Percentiles rank a stretch among this genome's conserved stretches.
phyloP scores from a whole-genome alignment of 805 yeast genomes.

The Jamesozyma rosinii region DNA sequence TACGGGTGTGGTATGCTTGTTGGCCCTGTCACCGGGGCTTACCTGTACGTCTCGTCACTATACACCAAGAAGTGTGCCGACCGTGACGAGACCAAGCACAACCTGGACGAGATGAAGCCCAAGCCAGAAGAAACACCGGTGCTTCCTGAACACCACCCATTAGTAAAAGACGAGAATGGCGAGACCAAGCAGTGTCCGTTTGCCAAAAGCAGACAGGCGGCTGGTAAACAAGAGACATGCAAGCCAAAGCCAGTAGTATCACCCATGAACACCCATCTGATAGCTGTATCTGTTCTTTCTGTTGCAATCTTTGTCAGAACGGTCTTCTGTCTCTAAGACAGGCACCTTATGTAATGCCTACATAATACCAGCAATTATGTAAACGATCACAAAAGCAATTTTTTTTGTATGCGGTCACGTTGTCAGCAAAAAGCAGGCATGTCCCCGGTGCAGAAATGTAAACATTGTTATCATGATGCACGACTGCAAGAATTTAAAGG shows the following conservation, averaged over 20 bases:
- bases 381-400: too few relatives aligned
- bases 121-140: not conserved
- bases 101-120: not conserved
- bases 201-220: conserved; percentile 1
- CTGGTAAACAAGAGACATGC: not conserved
- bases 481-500: too few relatives aligned
- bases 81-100: not conserved
- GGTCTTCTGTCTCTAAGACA: not conserved
- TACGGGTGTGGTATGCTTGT: conserved; percentile 8
- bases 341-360: too few relatives aligned
- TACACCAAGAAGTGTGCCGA: not conserved
- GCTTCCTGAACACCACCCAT: conserved; percentile 12
- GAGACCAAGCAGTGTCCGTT: conserved; percentile 12
- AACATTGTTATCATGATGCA: too few relatives aligned
- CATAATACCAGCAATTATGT: too few relatives aligned
- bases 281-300: conserved; percentile 3
- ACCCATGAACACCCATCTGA: conserved; percentile 5
- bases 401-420: too few relatives aligned
- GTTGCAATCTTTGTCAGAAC: conserved; percentile 1
- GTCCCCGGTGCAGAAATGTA: too few relatives aligned
- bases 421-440: too few relatives aligned
- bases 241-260: not conserved
- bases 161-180: conserved; percentile 6
- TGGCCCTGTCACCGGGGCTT: conserved; percentile 10
- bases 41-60: conserved; percentile 4